Base-by-base conservation (phyloP, 2,329 filamentous ascomycete species). In the Aureobasidium namibiae region DNA sequence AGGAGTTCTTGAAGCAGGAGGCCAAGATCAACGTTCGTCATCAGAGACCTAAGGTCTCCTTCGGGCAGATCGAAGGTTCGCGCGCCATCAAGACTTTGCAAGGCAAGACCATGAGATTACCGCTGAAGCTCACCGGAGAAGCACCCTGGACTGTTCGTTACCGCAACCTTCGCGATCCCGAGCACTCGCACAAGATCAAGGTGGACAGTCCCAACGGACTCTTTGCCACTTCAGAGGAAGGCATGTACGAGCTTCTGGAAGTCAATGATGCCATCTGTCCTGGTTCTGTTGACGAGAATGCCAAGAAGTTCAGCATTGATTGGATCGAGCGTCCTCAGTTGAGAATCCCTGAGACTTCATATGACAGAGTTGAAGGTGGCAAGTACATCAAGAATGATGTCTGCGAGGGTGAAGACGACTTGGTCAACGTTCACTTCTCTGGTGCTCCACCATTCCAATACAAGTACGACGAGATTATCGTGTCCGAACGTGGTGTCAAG, bases 351-450 rank as follows among this genome's bases (percentile, higher is more conserved):
- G 81, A 87, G 61, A 83, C 82, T 18, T 78, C 84, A 4, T 82
- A 85, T 48, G 79, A 89, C 48, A 76, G 76, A 11, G 73, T 68
- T 16, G 68, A 79, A 36, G 76, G 78, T 16, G 76, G 78, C 29
- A 78, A 79, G 34, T 88, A 86, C 69, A 70, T 85, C 65, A 95
- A 95, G 73, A 82, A 85, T 42, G 86, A 92, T 62, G 87, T 99
- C 31, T 99, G 94, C 69, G 92, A 99, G 75, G 92, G 92, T 31
- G 92, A 97, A 62, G 88, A 96, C 67, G 92, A 96, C 71, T 85
- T 86, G 3, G 85, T 96, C 59, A 91, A 96, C 67, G 77, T 99
- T 56, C 81, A 82, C 44, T 81, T 99, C 62, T 82, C 82, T 70
- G 52, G 89, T 59, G 82, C 86, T 53, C 82, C 92, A 36, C 94